phyloP scores from a whole-genome alignment of 805 yeast genomes.

The Nadsonia fulvescens region DNA sequence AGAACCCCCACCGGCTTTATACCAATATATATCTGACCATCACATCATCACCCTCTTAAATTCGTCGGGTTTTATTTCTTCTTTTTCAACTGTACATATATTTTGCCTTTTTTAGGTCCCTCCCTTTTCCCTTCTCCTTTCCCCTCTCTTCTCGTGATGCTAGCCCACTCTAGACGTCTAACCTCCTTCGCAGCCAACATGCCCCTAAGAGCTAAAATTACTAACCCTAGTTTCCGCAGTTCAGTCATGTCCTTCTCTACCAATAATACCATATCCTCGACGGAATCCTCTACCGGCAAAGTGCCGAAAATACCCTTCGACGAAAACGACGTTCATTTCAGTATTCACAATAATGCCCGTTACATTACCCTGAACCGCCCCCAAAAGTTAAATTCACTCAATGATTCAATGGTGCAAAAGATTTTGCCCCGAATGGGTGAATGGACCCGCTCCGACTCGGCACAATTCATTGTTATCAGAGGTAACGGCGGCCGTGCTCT shows the following conservation, averaged over 20 bases:
- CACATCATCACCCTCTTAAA: too few species aligned
- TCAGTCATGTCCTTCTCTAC: too few species aligned
- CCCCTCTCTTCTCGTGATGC: background rate
- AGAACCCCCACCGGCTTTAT: too few species aligned
- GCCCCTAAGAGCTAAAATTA: slow-evolving; percentile 20
- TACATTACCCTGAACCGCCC: slow-evolving; percentile 65
- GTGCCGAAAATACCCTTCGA: too few species aligned
- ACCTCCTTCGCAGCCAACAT: slow-evolving; percentile 8
- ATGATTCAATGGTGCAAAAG: slow-evolving; percentile 51
- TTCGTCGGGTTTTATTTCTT: too few species aligned
- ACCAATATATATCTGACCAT: too few species aligned
- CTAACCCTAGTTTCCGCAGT: slow-evolving; percentile 10
- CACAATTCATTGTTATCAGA: slow-evolving; percentile 48
- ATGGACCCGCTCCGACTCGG: slow-evolving; percentile 49
- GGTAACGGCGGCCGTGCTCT: slow-evolving; percentile 49
- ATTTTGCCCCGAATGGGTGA: slow-evolving; percentile 61
- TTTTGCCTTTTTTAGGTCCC: too few species aligned
- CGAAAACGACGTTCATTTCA: slow-evolving; percentile 44
- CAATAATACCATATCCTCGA: too few species aligned
- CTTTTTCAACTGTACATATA: too few species aligned
- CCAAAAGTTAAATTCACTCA: slow-evolving; percentile 68
- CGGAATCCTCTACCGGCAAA: too few species aligned
- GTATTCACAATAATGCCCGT: slow-evolving; percentile 46
- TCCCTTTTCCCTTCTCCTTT: too few species aligned
- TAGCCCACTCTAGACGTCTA: too few species aligned